A percentile compares a stretch with the other conserved stretches of the same genome.
Evolutionary conservation across 257 asterid species (phyloP).

Genomic region (Catharanthus roseus): DNA sequence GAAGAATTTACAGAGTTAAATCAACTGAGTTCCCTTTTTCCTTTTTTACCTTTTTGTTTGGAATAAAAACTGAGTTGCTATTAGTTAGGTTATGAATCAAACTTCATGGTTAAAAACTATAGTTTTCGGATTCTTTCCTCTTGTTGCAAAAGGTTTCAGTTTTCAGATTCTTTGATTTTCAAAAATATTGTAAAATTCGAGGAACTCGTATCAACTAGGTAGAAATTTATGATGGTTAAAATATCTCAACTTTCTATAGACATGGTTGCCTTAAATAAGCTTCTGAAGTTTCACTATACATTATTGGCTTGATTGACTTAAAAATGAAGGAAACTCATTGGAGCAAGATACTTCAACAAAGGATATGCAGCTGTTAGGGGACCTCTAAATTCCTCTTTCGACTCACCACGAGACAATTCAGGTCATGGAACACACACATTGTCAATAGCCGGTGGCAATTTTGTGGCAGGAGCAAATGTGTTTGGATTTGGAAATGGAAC

Average conservation of each 20-base stretch:
- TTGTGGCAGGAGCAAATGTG: slow-evolving; percentile 4
- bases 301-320: background rate
- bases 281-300: background rate
- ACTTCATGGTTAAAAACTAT: no score
- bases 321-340: slow-evolving; percentile 70
- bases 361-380: slow-evolving; percentile 63
- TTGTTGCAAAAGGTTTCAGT: no score
- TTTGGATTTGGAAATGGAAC: slow-evolving; percentile 7
- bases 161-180: no score
- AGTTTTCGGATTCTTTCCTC: no score
- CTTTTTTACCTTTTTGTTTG: background rate
- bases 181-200: no score
- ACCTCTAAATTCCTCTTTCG: slow-evolving; percentile 50
- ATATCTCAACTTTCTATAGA: background rate
- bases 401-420: slow-evolving; percentile 7
- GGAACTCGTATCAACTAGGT: no score
- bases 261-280: background rate
- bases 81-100: background rate
- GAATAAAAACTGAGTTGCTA: background rate
- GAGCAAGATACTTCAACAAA: slow-evolving; percentile 85
- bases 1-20: background rate
- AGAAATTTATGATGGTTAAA: background rate
- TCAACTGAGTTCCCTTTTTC: background rate
- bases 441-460: slow-evolving; percentile 17
- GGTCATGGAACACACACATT: slow-evolving; percentile 14